phyloP scores from a whole-genome alignment of 805 yeast species.

The Wickerhamomyces alni region DNA sequence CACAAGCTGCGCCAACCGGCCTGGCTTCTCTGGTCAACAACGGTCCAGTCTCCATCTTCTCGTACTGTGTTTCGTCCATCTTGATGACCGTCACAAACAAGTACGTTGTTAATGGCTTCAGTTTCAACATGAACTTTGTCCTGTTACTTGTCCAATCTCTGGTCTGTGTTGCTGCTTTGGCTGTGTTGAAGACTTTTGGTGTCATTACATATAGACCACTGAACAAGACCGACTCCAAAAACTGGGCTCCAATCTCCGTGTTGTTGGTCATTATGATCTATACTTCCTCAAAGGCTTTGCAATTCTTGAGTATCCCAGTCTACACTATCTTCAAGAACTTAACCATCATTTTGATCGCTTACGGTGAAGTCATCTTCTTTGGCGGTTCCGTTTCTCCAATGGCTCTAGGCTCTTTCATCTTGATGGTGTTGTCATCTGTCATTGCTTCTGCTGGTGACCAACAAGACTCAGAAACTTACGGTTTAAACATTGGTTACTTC shows the following conservation, averaged over 20 bases:
- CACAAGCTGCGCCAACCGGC: constrained; percentile 18
- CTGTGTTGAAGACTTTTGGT: constrained; percentile 65
- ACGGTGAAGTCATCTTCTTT: constrained; percentile 97
- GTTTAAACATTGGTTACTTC: constrained; percentile 72
- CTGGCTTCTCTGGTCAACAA: constrained; percentile 34
- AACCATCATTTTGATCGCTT: constrained; percentile 93
- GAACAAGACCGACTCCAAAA: constrained; percentile 83
- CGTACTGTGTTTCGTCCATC: constrained; percentile 91
- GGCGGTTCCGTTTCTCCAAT: constrained; percentile 87
- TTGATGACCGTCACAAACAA: constrained; percentile 97
- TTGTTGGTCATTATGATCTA: constrained; percentile 90
- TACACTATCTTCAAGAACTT: constrained; percentile 97
- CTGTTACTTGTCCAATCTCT: constrained; percentile 82
- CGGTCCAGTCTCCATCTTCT: constrained; percentile 60
- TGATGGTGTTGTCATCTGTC: constrained; percentile 94
- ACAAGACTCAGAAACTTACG: constrained; percentile 27
- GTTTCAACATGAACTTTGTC: constrained; percentile 80
- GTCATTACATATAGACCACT: constrained; percentile 82
- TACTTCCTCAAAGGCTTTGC: constrained; percentile 93
- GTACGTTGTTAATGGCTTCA: constrained; percentile 71
- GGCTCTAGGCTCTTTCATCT: constrained; percentile 81
- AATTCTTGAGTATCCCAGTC: constrained; percentile 86
- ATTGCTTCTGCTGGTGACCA: constrained; percentile 90
- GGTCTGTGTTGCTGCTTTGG: constrained; percentile 74
- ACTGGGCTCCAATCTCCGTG: constrained; percentile 93